These are phyloP conservation scores for Phaeotremella fagi DNA, from an alignment of 768 basidiomycete genomes.

Conservation along the genomic window DNA sequence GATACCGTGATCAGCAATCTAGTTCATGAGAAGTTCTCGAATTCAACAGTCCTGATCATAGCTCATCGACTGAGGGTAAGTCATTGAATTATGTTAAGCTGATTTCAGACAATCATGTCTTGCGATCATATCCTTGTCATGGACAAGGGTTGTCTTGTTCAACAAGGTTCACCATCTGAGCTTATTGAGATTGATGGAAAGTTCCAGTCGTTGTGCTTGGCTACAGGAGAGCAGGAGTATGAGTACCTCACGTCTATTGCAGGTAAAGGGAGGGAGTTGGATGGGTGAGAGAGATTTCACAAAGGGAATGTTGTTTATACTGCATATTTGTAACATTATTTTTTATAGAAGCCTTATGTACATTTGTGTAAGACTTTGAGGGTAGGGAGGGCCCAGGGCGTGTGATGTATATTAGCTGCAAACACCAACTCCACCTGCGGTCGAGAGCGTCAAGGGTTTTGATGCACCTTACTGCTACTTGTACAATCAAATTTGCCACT, in stretches of 20 bases:
- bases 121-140: slow-evolving; percentile 43
- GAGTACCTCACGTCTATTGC: slow-evolving; percentile 18
- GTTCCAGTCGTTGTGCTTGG: slow-evolving; percentile 31
- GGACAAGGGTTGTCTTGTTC: slow-evolving; percentile 35
- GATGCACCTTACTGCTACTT: too few relatives aligned
- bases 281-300: too few relatives aligned
- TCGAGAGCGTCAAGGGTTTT: too few relatives aligned
- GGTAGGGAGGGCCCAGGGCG: too few relatives aligned
- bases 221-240: slow-evolving; percentile 35
- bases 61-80: slow-evolving; percentile 36
- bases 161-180: slow-evolving; percentile 31
- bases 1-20: slow-evolving; percentile 37
- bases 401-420: too few relatives aligned
- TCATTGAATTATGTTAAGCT: neutral
- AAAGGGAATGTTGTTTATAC: too few relatives aligned
- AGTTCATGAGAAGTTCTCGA: slow-evolving; percentile 33
- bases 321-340: too few relatives aligned
- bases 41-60: slow-evolving; percentile 40
- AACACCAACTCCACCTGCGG: too few relatives aligned
- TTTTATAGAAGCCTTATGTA: too few relatives aligned
- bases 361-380: too few relatives aligned
- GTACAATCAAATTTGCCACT: too few relatives aligned
- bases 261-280: too few relatives aligned
- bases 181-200: slow-evolving; percentile 30
- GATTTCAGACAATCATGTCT: slow-evolving; percentile 40